These are phyloP conservation scores for Malus orientalis DNA, from an alignment of 306 rosid species.

Conservation along the genomic window DNA sequence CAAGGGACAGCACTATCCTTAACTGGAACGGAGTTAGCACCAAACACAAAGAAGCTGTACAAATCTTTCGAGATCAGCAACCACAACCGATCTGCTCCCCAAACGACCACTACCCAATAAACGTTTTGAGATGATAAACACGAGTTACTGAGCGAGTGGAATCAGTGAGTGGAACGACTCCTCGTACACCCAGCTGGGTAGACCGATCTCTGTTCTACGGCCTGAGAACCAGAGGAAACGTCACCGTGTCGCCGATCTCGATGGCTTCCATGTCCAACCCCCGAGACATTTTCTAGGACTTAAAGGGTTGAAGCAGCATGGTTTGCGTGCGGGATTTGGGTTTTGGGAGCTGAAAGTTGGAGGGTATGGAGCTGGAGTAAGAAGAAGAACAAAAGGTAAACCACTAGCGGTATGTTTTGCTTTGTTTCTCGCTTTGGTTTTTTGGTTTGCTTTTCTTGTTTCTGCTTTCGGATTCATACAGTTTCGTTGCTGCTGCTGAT, in stretches of 20 bases:
- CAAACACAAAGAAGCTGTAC: conserved; percentile 36
- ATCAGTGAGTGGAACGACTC: neutral
- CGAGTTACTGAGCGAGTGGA: neutral
- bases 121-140: neutral
- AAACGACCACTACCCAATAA: neutral
- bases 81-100: conserved; percentile 33
- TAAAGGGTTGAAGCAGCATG: conserved; percentile 12
- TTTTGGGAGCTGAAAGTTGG: neutral
- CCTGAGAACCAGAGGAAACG: conserved; percentile 25
- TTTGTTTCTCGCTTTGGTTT: conserved; percentile 1
- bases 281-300: conserved; percentile 24
- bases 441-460: conserved; percentile 1
- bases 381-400: conserved; percentile 15
- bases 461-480: conserved; percentile 2
- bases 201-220: conserved; percentile 21
- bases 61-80: conserved; percentile 55
- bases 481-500: neutral
- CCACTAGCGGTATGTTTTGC: neutral
- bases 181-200: neutral
- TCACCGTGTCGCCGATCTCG: conserved; percentile 35
- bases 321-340: neutral
- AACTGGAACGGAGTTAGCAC: conserved; percentile 29
- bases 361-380: neutral
- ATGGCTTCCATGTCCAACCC: conserved; percentile 20
- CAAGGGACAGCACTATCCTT: conserved; percentile 19